Base-by-base conservation (phyloP, 192 early-diverging fungal species). In the Coemansia sp. region DNA sequence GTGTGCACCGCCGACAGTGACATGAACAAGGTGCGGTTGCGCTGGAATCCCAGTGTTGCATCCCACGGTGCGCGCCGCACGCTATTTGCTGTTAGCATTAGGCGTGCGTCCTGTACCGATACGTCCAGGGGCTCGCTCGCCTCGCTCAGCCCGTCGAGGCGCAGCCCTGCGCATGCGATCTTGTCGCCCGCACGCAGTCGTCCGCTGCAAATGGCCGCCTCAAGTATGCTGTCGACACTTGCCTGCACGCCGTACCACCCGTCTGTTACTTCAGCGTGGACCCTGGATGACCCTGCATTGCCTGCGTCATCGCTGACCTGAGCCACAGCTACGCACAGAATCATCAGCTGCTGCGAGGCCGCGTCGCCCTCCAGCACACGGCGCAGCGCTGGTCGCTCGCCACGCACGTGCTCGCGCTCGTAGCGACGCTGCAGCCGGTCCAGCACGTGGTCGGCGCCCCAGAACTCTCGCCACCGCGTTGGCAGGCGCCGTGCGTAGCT, bases 1-100 rank as follows among this genome's bases (percentile, higher is more conserved):
- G 29, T 43, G 39, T 70, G 41, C 6, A 79, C 41, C 0, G 72
- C 71, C 6, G 67, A 56, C 29, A 79, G 52, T 43, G 77, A 70
- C 65, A 74, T 47, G 25, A 45, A 66, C 58, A 74, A 51, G 0
- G 51, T 25, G 17, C 38, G 17, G 6, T 41, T 19, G 6, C 14
- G 50, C 57, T 70, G 67, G 47, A 79, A 74, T 0, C 77, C 77
- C 12, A 79, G 72, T 39, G 22, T 63, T 25, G 71, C 53, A 17
- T 79, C 56, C 77, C 77, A 79, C 2, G 52, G 64, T 1, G 67
- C 77, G 2, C 72, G 63, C 3, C 77, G 72, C 17, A 73, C 71
- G 43, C 72, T 43, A 62, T 79, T 79, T 21, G 64, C 71, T 3
- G 22, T 62, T 11, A 79, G 57, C 24, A 27, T 14, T 62, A 79